A percentile compares a stretch with the other conserved stretches of the same genome.
Conservation (phyloP, 768 basidiomycete species). For the Podaxis sp. region DNA sequence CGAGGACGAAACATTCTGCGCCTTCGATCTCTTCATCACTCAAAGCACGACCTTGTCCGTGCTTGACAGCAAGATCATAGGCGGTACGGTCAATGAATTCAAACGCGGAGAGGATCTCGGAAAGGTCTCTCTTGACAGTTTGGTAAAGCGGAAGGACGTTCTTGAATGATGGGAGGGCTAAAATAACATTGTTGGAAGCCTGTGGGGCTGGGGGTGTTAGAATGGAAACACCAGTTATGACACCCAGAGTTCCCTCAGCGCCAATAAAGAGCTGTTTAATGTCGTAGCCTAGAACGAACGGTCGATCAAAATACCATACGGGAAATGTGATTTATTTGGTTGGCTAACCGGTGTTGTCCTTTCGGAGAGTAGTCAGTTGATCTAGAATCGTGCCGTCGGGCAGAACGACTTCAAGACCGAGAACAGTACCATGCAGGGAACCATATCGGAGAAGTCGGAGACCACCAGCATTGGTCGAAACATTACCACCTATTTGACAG, state of each 20-base stretch:
- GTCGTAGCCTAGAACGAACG: conserved; percentile 74
- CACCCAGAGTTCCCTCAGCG: conserved; percentile 92
- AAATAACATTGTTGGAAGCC: conserved; percentile 88
- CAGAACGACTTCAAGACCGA: conserved; percentile 94
- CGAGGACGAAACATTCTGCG: conserved; percentile 85
- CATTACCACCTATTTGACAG: conserved; percentile 97
- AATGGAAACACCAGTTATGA: conserved; percentile 94
- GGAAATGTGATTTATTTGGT: conserved; percentile 17
- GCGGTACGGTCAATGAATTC: conserved; percentile 92
- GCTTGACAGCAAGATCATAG: conserved; percentile 80
- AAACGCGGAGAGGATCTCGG: conserved; percentile 96
- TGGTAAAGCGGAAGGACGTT: conserved; percentile 86
- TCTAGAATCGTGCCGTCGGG: conserved; percentile 92
- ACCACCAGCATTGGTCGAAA: conserved; percentile 98
- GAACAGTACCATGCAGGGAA: conserved; percentile 89
- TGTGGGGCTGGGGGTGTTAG: conserved; percentile 81
- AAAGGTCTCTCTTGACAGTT: conserved; percentile 75
- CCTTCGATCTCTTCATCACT: conserved; percentile 71
- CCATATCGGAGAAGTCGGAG: conserved; percentile 92
- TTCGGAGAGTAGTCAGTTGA: conserved; percentile 84
- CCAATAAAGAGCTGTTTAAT: conserved; percentile 98
- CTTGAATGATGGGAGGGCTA: conserved; percentile 84
- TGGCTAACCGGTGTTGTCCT: conserved; percentile 90
- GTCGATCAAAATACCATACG: conserved; percentile 6
- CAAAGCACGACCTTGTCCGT: conserved; percentile 77